Conservation (phyloP, 2,329 filamentous ascomycete species). For the Hypoxylon sp. region DNA sequence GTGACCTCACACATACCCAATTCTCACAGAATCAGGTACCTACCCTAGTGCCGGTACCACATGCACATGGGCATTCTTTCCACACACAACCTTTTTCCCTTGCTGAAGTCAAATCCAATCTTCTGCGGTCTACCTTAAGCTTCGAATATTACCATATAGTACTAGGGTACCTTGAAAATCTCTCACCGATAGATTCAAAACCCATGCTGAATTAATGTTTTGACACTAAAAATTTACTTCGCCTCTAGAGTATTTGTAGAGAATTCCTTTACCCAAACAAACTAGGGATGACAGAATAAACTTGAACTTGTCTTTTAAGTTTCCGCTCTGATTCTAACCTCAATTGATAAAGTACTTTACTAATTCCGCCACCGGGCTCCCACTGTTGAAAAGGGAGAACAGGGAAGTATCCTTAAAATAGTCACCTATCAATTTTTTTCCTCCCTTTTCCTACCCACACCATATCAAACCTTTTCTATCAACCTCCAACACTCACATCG, state of each 20-base stretch:
- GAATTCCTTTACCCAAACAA: constrained; percentile 3
- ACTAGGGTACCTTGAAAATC: constrained; percentile 38
- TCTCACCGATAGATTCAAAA: constrained; percentile 43
- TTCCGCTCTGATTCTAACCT: constrained; percentile 5
- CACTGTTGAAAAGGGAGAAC: constrained; percentile 4
- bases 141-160: constrained; percentile 9
- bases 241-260: constrained; percentile 13
- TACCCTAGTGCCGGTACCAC: constrained; percentile 37
- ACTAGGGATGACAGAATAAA: constrained; percentile 17
- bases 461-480: constrained; percentile 5
- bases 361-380: constrained; percentile 10
- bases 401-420: constrained; percentile 11
- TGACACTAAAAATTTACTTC: constrained; percentile 15
- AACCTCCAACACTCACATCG: constrained; percentile 15
- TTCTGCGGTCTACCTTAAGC: constrained; percentile 12
- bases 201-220: constrained; percentile 3
- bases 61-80: constrained; percentile 31
- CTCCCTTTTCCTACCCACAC: constrained; percentile 21
- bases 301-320: neutral
- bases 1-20: constrained; percentile 47
- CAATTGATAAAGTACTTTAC: constrained; percentile 8
- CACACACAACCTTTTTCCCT: constrained; percentile 21
- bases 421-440: constrained; percentile 26
- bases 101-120: constrained; percentile 15
- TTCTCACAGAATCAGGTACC: constrained; percentile 40